Evolutionary conservation across 352 stramenopile species (phyloP), one percentile per base, ranked within the genome.

Genomic region (Aphanomyces stellatus): DNA sequence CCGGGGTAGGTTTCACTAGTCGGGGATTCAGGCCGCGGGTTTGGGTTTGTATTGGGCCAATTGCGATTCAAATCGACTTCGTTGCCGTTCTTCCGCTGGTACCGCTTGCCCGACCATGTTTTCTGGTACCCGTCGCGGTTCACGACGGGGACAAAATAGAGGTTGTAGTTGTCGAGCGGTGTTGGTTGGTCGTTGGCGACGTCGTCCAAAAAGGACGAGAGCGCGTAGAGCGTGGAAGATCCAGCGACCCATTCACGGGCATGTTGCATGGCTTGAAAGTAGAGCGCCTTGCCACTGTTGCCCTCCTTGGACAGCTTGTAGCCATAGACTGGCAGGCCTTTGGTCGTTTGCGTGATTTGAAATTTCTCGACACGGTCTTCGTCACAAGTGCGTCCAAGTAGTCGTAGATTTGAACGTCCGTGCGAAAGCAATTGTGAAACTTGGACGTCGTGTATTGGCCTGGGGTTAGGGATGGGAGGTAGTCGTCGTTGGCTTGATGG

Each of bases 101-200:
- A 48, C 1, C 55, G 55, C 19, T 51, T 22, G 65, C 25, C 30
- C 6, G 5, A 28, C 78, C 78, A 88, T 49, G 84, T 77, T 65
- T 87, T 87, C 22, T 81, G 72, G 71, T 90, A 93, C 19, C 84
- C 84, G 42, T 92, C 84, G 48, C 88, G 72, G 61, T 92, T 92
- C 40, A 90, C 79, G 61, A 92, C 74, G 1, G 84, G 84, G 27
- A 90, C 80, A 53, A 92, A 88, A 64, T 88, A 88, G 78, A 81
- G 86, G 71, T 92, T 79, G 51, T 82, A 81, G 51, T 7, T 69
- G 43, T n/a, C 49, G 11, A 24, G 17, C 13, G 49, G 27, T 30
- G 59, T 65, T 7, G 69, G 25, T 30, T 74, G 61, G 51, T 67
- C 69, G 62, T 60, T 70, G 48, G 62, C 53, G 31, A 76, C 51